Conservation (phyloP, 2,329 filamentous ascomycete genomes). For the Monilinia fructigena region DNA sequence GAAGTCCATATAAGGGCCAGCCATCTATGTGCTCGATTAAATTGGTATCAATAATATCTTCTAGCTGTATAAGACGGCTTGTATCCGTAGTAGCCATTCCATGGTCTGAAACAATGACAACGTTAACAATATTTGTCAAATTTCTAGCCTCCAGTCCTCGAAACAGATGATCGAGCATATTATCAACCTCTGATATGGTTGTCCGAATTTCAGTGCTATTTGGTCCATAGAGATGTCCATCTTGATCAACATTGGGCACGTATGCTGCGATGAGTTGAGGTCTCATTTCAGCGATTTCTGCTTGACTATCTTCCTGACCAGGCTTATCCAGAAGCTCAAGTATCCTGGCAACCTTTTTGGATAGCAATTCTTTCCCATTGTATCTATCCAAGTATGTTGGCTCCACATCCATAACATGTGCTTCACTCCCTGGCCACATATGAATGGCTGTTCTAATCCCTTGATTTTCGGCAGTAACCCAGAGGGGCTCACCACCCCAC, state of each 20-base stretch:
- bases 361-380: slow-evolving; percentile 72
- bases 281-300: slow-evolving; percentile 54
- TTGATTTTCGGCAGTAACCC: slow-evolving; percentile 86
- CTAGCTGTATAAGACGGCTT: slow-evolving; percentile 78
- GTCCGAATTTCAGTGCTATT: slow-evolving; percentile 87
- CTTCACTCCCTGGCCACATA: slow-evolving; percentile 98
- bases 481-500: slow-evolving; percentile 94
- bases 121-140: slow-evolving; percentile 83
- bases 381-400: slow-evolving; percentile 82
- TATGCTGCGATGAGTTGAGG: slow-evolving; percentile 94
- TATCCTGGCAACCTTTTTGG: slow-evolving; percentile 74
- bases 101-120: slow-evolving; percentile 95
- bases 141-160: slow-evolving; percentile 76
- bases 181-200: slow-evolving; percentile 78
- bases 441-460: slow-evolving; percentile 80
- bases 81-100: slow-evolving; percentile 94
- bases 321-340: slow-evolving; percentile 83
- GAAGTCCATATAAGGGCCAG: slow-evolving; percentile 88
- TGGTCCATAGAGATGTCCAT: slow-evolving; percentile 85
- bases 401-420: slow-evolving; percentile 71
- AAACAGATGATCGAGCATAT: slow-evolving; percentile 77
- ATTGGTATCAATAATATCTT: slow-evolving; percentile 77
- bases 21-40: slow-evolving; percentile 85
- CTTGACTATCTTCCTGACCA: slow-evolving; percentile 60
- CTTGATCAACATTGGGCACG: slow-evolving; percentile 84